Evolutionary conservation across 2,329 filamentous ascomycete species (phyloP), one percentile per base, ranked within the genome.

Genomic region (Colletotrichum zoysiae): DNA sequence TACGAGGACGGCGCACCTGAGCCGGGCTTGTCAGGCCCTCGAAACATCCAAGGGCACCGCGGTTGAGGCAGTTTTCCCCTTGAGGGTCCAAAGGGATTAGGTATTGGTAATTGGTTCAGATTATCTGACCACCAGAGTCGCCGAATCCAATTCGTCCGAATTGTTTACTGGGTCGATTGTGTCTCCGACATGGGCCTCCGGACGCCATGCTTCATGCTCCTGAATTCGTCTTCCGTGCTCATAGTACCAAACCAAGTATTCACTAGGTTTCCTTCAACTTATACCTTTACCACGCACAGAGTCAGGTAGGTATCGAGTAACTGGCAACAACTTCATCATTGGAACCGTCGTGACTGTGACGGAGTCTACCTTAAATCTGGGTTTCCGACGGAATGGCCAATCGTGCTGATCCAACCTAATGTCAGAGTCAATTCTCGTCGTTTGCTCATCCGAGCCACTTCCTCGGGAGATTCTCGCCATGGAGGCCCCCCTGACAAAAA

Each of bases 41-140:
- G 46, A 71, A 71, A 68, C 65, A 71, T 71, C 53, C 26, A 48
- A 33, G 64, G 63, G 56, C 64, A 62, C 64, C 56, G 68, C 46
- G 20, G 26, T 42, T 66, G 46, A 64, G 53, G 62, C 67, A 70
- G 63, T 61, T 62, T 62, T 16, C 14, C 53, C 4, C 1, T 23
- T 16, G 12, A 7, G 46, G 42, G 35, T 55, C 48, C 35, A 55
- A 55, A 35, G 7, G 56, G 35, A 50, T 48, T 23, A n/a, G n/a
- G n/a, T n/a, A 51, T 51, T 63, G 44, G 65, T 57, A 51, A 65
- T 57, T 38, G 57, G 44, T 67, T 57, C 67, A 56, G 57, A 56
- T 60, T 56, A 35, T 63, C 51, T 14, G 40, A 57, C 46, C 33
- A 23, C 7, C 57, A 30, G 23, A 30, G 57, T 46, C 5, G 38